Evolutionary conservation across 176 grass and related monocot species (phyloP), one percentile per base, ranked within the genome.

Genomic region (Rhynchospora breviuscula): DNA sequence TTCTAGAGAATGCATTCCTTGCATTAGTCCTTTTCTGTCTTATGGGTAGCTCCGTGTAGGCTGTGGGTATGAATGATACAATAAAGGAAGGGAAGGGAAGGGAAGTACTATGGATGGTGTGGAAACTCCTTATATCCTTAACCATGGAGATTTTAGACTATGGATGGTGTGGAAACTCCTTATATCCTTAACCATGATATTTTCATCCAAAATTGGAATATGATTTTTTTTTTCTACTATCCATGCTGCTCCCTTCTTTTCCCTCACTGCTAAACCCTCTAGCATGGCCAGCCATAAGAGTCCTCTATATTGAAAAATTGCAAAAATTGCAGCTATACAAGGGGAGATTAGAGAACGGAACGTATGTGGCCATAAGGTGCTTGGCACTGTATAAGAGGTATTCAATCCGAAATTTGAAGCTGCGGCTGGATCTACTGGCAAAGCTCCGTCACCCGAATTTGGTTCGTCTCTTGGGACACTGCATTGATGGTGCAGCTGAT

Each of bases 351-450:
- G 95, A 94, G 58, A 98, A 98, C 78, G 95, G 90, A 35, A 90
- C 87, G 19, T 69, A 94, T 63, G 82, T 98, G 84, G 92, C 87
- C 33, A 93, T 98, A 90, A 91, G 95, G 89, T 98, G 95, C 83
- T 86, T 98, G 89, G 72, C 90, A 84, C 64, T 98, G 75, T 92
- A 90, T 85, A 90, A 94, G 29, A 80, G 84, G 73, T 88, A 98
- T 85, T 94, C 95, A 53, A 94, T 98, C 75, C 92, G 95, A 81
- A 98, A 98, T 81, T 77, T 98, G 65, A 94, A 93, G 82, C 92
- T 98, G 74, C 95, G 95, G n/a, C 86, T 98, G 68, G 95, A 94
- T 90, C 89, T 98, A 45, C 92, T 98, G n/a, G 89, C 90, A 31
- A 98, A 98, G 85, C 87, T 98, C 81, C 92, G 89, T 63, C 95